Percentiles rank a stretch among this genome's conserved stretches.
phyloP scores from a whole-genome alignment of 1,284 basidiomycete species.

The Austroboletus novae-zelandiae region DNA sequence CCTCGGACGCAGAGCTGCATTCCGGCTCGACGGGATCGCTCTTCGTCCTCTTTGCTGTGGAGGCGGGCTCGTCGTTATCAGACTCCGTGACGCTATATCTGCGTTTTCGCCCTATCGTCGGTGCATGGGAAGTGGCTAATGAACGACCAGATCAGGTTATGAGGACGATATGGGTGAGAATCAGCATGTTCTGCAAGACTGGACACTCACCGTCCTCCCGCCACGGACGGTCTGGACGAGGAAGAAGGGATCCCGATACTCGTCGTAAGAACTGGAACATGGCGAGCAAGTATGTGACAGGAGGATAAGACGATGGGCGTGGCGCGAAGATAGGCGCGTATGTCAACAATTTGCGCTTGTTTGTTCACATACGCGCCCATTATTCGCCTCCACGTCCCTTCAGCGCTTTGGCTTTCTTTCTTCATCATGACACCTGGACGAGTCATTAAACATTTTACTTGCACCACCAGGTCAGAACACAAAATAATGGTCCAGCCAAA shows the following conservation, averaged over 20 bases:
- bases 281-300: background rate
- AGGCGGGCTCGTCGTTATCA: slow-evolving; percentile 38
- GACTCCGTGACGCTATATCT: slow-evolving; percentile 54
- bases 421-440: no score
- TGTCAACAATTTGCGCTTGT: slow-evolving; percentile 20
- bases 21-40: slow-evolving; percentile 31
- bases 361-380: slow-evolving; percentile 10
- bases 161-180: slow-evolving; percentile 11
- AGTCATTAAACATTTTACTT: no score
- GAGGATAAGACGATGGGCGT: background rate
- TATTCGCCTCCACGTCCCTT: background rate
- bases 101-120: slow-evolving; percentile 64
- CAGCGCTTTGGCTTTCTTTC: background rate
- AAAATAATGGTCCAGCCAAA: no score
- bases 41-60: slow-evolving; percentile 46
- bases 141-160: slow-evolving; percentile 10
- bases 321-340: slow-evolving; percentile 3
- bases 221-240: slow-evolving; percentile 70
- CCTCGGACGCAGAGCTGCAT: slow-evolving; percentile 18
- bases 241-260: slow-evolving; percentile 67
- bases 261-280: slow-evolving; percentile 73
- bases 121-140: slow-evolving; percentile 70
- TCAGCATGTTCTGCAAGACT: slow-evolving; percentile 8
- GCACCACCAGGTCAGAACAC: no score
- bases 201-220: slow-evolving; percentile 63